Conservation (phyloP, 177 flowering plant genomes). For the Telopea speciosissima region DNA sequence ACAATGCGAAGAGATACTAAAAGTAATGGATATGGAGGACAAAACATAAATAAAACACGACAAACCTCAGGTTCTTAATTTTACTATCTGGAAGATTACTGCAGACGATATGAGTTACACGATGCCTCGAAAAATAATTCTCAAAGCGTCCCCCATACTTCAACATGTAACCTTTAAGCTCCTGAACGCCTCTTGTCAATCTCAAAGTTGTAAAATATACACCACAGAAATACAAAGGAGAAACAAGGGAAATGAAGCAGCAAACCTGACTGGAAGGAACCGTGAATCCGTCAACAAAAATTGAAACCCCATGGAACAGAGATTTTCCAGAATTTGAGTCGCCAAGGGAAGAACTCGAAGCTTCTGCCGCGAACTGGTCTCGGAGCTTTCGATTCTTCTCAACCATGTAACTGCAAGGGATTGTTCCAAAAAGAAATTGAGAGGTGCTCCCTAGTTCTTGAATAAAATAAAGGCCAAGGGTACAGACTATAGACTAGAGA, state of each 20-base stretch:
- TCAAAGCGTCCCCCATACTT: conserved; percentile 82
- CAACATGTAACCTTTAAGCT: conserved; percentile 68
- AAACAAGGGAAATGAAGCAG: not conserved
- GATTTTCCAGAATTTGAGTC: conserved; percentile 31
- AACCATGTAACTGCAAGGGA: conserved; percentile 64
- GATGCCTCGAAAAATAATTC: conserved; percentile 85
- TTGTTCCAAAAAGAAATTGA: not conserved
- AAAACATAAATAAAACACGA: conserved; percentile 1
- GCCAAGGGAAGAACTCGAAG: conserved; percentile 46
- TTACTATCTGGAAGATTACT: conserved; percentile 93
- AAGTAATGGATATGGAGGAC: not conserved
- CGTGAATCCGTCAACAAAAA: conserved; percentile 87
- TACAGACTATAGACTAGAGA: not conserved
- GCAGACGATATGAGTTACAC: conserved; percentile 89
- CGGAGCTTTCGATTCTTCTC: conserved; percentile 78
- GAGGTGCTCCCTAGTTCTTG: not conserved
- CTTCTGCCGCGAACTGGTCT: conserved; percentile 66
- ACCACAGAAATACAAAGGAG: not conserved
- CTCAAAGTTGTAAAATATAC: not conserved
- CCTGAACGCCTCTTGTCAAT: conserved; percentile 29
- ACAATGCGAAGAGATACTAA: not conserved
- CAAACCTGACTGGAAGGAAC: conserved; percentile 83
- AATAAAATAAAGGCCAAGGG: not conserved
- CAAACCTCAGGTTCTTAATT: conserved; percentile 80
- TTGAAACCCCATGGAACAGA: conserved; percentile 67